Evolutionary conservation across 1,284 basidiomycete genomes (phyloP).

Genomic region (Gymnopus androsaceus): DNA sequence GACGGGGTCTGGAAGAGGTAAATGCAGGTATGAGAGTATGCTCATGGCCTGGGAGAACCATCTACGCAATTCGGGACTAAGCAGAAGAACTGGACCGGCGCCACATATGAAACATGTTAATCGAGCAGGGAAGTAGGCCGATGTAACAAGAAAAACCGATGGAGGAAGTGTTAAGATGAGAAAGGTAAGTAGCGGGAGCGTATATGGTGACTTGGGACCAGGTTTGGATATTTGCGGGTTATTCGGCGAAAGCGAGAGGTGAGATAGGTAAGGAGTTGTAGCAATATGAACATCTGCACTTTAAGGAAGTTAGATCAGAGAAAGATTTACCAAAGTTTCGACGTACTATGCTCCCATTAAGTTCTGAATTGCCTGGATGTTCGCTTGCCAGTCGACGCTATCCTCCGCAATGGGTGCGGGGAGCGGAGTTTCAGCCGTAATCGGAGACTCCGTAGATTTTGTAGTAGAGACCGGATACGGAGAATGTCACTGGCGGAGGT

Average conservation of each 20-base stretch:
- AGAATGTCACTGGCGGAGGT: slow-evolving; percentile 16
- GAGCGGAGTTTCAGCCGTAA: slow-evolving; percentile 38
- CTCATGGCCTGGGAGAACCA: background rate
- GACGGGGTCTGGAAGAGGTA: background rate
- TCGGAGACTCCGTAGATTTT: slow-evolving; percentile 28
- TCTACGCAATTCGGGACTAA: slow-evolving; percentile 48
- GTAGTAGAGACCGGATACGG: slow-evolving; percentile 18
- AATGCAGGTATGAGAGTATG: background rate
- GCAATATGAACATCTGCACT: slow-evolving; percentile 54
- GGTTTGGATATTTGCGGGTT: background rate
- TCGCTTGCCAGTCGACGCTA: slow-evolving; percentile 72
- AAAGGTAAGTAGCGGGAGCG: slow-evolving; percentile 83
- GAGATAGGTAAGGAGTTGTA: slow-evolving; percentile 29
- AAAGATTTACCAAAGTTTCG: slow-evolving; percentile 54
- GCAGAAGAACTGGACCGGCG: slow-evolving; percentile 50
- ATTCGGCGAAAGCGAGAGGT: slow-evolving; percentile 34
- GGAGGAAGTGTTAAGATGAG: slow-evolving; percentile 92
- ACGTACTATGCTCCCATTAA: too few relatives aligned
- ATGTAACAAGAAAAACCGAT: slow-evolving; percentile 88
- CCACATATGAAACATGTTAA: slow-evolving; percentile 57
- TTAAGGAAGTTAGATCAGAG: slow-evolving; percentile 5
- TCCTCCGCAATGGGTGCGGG: slow-evolving; percentile 42
- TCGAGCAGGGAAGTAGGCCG: slow-evolving; percentile 66
- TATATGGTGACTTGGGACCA: slow-evolving; percentile 47
- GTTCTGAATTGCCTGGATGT: slow-evolving; percentile 79